These are phyloP conservation scores for Cucumis melo DNA, from an alignment of 306 rosid species.

Conservation along the genomic window DNA sequence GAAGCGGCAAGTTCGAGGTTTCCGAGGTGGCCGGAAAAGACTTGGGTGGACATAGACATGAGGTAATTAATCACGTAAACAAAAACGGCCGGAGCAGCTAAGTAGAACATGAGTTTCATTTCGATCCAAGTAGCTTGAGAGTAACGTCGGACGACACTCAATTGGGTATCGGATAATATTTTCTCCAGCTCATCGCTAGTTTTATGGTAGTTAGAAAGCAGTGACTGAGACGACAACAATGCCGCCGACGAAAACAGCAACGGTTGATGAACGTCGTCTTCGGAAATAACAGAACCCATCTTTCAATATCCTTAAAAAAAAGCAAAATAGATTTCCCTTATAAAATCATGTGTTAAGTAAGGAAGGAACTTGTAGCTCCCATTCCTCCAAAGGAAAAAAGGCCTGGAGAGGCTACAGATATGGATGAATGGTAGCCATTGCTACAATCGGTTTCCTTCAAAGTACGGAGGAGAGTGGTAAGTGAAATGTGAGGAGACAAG, in stretches of 20 bases:
- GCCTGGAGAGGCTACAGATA: too few species aligned
- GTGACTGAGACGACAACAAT: neutral
- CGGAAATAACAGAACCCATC: neutral
- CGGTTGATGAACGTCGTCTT: neutral
- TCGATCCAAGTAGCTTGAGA: neutral
- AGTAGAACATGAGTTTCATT: neutral
- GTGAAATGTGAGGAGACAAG: too few species aligned
- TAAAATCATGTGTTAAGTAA: too few species aligned
- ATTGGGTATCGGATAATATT: slow-evolving; percentile 21
- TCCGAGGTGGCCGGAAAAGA: neutral
- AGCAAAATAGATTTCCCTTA: too few species aligned
- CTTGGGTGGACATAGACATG: neutral
- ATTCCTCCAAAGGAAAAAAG: too few species aligned
- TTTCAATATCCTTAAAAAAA: neutral
- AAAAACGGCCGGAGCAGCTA: neutral
- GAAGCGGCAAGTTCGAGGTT: neutral
- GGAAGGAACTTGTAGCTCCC: too few species aligned
- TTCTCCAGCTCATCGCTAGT: slow-evolving; percentile 23
- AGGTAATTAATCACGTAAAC: neutral
- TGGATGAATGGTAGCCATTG: too few species aligned
- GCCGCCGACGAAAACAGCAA: neutral
- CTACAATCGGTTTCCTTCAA: too few species aligned
- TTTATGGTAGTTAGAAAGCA: neutral
- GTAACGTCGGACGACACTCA: slow-evolving; percentile 19
- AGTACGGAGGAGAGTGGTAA: too few species aligned